Evolutionary conservation across 2,329 filamentous ascomycete species (phyloP).

Genomic region (Xylariomycetidae sp.): DNA sequence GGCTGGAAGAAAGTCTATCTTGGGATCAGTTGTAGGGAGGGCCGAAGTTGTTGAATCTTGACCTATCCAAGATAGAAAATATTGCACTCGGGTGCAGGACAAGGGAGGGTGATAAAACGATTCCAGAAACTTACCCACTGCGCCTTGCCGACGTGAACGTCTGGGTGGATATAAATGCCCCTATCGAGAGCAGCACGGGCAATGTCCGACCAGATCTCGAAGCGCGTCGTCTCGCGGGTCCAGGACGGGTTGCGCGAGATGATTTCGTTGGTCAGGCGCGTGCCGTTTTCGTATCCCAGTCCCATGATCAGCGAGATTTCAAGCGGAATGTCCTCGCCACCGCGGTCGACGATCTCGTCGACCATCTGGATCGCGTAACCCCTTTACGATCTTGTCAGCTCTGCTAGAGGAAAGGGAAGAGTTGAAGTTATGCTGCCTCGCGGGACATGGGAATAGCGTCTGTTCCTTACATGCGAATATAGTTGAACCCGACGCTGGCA

Average conservation of each 20-base stretch:
- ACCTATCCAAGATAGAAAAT: too few relatives aligned
- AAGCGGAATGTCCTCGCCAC: slow-evolving; percentile 34
- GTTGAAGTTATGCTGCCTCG: too few relatives aligned
- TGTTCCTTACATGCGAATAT: slow-evolving; percentile 44
- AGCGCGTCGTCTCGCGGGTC: slow-evolving; percentile 40
- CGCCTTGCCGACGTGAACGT: slow-evolving; percentile 36
- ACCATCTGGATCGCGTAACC: slow-evolving; percentile 54
- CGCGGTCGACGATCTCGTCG: slow-evolving; percentile 38
- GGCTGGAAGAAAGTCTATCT: too few relatives aligned
- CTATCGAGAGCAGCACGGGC: slow-evolving; percentile 28
- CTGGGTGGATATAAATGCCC: slow-evolving; percentile 35
- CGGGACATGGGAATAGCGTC: too few relatives aligned
- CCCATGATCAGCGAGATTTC: slow-evolving; percentile 33
- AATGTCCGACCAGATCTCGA: slow-evolving; percentile 36
- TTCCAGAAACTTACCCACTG: too few relatives aligned
- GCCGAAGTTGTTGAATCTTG: too few relatives aligned
- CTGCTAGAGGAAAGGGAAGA: slow-evolving; percentile 1
- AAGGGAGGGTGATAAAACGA: too few relatives aligned
- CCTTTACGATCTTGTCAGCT: slow-evolving; percentile 13
- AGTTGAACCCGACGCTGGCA: slow-evolving; percentile 48
- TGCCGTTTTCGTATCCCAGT: slow-evolving; percentile 44
- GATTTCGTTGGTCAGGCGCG: slow-evolving; percentile 40
- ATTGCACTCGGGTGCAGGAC: too few relatives aligned
- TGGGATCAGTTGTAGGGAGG: too few relatives aligned
- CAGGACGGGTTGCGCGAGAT: slow-evolving; percentile 46